These are phyloP conservation scores for Bryoglossum gracile DNA, from an alignment of 495 filamentous ascomycete species.

Conservation along the genomic window DNA sequence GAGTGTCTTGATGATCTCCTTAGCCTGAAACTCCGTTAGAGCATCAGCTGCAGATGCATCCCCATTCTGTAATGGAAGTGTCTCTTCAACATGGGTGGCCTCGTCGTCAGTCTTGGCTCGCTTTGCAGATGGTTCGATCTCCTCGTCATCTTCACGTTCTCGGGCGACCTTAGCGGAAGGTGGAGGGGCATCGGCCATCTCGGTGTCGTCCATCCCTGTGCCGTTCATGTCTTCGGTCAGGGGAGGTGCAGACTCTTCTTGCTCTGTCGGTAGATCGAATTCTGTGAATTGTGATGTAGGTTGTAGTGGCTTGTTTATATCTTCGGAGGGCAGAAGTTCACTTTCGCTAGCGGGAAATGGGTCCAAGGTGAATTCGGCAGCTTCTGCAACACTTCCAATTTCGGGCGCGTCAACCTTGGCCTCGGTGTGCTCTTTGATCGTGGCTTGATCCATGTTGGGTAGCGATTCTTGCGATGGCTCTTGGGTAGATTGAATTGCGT, in stretches of 20 bases:
- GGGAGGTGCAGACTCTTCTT: neutral
- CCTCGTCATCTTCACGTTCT: slow-evolving; percentile 61
- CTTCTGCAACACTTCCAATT: neutral
- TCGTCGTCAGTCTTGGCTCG: slow-evolving; percentile 55
- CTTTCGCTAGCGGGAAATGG: too few species aligned
- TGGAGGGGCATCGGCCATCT: slow-evolving; percentile 19
- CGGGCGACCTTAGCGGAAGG: slow-evolving; percentile 52
- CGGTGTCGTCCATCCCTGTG: too few species aligned
- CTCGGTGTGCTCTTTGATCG: neutral
- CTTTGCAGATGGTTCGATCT: slow-evolving; percentile 72
- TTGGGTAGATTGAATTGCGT: neutral
- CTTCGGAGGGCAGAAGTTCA: neutral
- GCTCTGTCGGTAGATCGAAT: too few species aligned
- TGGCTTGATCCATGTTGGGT: neutral
- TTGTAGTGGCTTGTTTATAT: neutral
- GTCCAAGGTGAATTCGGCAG: too few species aligned
- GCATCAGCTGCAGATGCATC: slow-evolving; percentile 8
- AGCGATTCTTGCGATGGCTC: neutral
- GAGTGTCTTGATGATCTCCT: slow-evolving; percentile 44
- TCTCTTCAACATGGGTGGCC: slow-evolving; percentile 3
- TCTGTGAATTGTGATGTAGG: too few species aligned
- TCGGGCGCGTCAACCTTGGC: neutral
- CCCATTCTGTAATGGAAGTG: neutral
- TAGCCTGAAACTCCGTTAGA: slow-evolving; percentile 41
- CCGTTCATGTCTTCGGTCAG: neutral